Percentiles rank a stretch among this genome's conserved stretches.
Conservation (phyloP, 805 yeast species). For the Cyberlindnera sargentensis region DNA sequence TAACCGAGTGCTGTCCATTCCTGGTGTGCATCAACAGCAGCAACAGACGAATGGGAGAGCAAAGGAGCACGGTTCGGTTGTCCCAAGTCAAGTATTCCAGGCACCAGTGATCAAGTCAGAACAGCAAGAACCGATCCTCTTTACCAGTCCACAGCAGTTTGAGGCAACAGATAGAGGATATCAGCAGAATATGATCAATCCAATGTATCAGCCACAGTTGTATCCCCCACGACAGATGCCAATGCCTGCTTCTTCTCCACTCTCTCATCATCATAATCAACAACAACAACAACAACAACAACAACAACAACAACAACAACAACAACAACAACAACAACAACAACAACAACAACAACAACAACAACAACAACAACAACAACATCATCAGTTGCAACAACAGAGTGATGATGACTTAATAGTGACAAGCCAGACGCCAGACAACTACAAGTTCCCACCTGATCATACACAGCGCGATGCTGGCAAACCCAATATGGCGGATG, state of each 20-base stretch:
- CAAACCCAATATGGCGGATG: background rate
- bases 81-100: constrained; percentile 17
- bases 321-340: constrained; percentile 2
- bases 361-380: constrained; percentile 5
- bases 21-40: constrained; percentile 29
- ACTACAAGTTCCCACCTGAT: constrained; percentile 50
- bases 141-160: constrained; percentile 14
- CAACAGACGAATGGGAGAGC: background rate
- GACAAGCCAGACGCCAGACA: constrained; percentile 38
- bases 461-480: too few relatives aligned
- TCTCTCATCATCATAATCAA: background rate
- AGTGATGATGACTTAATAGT: constrained; percentile 37
- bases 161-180: constrained; percentile 4
- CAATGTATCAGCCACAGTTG: background rate
- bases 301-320: constrained; percentile 5
- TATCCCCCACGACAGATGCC: background rate
- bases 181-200: background rate
- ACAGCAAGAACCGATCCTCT: constrained; percentile 16
- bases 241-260: constrained; percentile 1
- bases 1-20: constrained; percentile 53
- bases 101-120: constrained; percentile 6
- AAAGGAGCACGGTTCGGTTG: constrained; percentile 9
- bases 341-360: constrained; percentile 2
- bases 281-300: constrained; percentile 3
- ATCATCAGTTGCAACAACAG: background rate